Evolutionary conservation across 164 flowering plant species (phyloP).

Genomic region (Protea cynaroides): DNA sequence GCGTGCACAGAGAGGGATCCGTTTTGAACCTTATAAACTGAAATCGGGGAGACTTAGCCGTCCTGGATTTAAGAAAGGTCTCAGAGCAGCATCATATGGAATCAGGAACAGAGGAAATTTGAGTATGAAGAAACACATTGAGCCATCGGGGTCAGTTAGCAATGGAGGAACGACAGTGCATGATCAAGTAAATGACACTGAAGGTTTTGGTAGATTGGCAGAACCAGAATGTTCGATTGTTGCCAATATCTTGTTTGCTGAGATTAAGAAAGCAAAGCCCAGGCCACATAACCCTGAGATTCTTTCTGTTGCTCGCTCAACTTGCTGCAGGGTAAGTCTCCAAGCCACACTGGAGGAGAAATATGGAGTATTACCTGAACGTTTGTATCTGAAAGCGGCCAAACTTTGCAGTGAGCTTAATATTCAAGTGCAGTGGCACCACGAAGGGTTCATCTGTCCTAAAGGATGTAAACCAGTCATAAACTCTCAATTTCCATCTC

Average conservation of each 20-base stretch:
- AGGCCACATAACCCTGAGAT: slow-evolving; percentile 74
- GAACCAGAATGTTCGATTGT: slow-evolving; percentile 64
- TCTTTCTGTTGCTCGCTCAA: slow-evolving; percentile 63
- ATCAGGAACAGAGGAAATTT: slow-evolving; percentile 47
- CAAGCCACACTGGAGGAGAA: slow-evolving; percentile 54
- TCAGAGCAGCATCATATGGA: slow-evolving; percentile 49
- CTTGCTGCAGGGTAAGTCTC: slow-evolving; percentile 73
- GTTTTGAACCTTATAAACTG: slow-evolving; percentile 44
- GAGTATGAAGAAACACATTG: slow-evolving; percentile 53
- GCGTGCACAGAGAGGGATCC: slow-evolving; percentile 43
- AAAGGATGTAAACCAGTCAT: slow-evolving; percentile 56
- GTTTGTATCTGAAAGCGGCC: slow-evolving; percentile 78
- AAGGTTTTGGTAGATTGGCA: slow-evolving; percentile 42
- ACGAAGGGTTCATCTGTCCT: slow-evolving; percentile 71
- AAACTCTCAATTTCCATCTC: slow-evolving; percentile 22
- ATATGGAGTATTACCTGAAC: slow-evolving; percentile 68
- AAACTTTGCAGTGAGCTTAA: slow-evolving; percentile 89
- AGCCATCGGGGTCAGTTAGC: slow-evolving; percentile 33
- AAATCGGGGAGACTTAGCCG: slow-evolving; percentile 70
- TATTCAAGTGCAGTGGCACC: slow-evolving; percentile 73
- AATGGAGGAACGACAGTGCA: slow-evolving; percentile 22
- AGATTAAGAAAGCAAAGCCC: slow-evolving; percentile 61
- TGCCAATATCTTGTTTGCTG: slow-evolving; percentile 61
- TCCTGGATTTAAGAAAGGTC: slow-evolving; percentile 56
- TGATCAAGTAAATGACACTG: slow-evolving; percentile 34